Conservation (phyloP, 148 eudicot species). For the Cornus kousa region DNA sequence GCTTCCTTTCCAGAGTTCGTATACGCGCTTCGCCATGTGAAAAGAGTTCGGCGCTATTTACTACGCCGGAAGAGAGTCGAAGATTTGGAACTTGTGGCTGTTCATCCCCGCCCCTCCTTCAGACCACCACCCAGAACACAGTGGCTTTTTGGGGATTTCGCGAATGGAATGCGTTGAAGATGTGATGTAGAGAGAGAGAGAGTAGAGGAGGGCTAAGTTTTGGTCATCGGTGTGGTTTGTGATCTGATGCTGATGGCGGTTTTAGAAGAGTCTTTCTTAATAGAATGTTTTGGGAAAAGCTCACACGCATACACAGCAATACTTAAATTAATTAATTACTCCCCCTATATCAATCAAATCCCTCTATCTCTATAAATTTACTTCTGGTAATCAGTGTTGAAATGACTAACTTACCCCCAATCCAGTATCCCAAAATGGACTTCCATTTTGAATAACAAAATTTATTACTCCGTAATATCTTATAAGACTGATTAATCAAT, state of each 20-base stretch:
- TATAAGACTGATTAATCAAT: no score
- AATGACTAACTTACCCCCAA: no score
- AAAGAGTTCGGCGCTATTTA: neutral
- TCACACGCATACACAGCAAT: neutral
- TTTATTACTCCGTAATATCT: no score
- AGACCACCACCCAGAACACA: slow-evolving; percentile 5
- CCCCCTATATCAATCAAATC: no score
- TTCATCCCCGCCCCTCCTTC: slow-evolving; percentile 26
- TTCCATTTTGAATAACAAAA: no score
- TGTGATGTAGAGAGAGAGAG: slow-evolving; percentile 3
- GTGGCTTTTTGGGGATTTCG: slow-evolving; percentile 4
- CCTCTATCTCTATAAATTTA: no score
- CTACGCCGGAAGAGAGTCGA: slow-evolving; percentile 35
- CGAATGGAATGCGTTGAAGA: neutral
- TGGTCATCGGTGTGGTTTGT: no score
- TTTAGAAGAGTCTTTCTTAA: neutral
- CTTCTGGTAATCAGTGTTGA: no score
- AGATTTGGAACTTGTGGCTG: slow-evolving; percentile 28
- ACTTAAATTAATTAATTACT: no score
- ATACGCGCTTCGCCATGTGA: slow-evolving; percentile 73
- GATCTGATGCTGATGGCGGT: no score
- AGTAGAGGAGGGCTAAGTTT: neutral
- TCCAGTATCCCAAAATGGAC: no score
- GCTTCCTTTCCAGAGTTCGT: slow-evolving; percentile 81
- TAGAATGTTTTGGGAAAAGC: neutral